Evolutionary conservation across 148 eudicot genomes (phyloP).

Genomic region (Rhododendron simsii): DNA sequence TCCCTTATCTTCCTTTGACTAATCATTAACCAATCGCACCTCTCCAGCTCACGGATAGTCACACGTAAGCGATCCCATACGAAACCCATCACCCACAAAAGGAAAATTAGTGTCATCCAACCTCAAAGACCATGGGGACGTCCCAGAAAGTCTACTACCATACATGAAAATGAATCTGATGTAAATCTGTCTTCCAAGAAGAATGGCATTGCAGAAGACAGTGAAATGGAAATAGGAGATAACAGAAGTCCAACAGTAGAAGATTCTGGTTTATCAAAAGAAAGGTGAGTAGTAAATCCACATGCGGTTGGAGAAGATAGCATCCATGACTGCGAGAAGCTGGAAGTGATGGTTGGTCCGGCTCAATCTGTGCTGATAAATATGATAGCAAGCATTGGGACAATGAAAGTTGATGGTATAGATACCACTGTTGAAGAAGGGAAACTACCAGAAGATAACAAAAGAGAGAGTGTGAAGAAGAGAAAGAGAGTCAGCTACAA

Average conservation of each 20-base stretch:
- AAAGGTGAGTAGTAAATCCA: constrained; percentile 2
- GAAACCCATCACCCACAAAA: too few species aligned
- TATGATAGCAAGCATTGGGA: constrained; percentile 56
- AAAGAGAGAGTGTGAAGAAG: constrained; percentile 44
- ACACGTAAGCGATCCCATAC: too few species aligned
- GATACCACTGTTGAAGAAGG: constrained; percentile 16
- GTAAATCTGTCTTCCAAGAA: not conserved
- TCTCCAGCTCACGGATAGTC: too few species aligned
- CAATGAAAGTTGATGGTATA: constrained; percentile 15
- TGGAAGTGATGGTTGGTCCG: constrained; percentile 49
- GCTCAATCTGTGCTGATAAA: constrained; percentile 53
- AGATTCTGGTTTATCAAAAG: constrained; percentile 20
- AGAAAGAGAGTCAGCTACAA: constrained; percentile 64
- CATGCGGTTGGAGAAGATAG: constrained; percentile 10
- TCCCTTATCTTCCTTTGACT: too few species aligned
- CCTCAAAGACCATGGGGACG: constrained; percentile 49
- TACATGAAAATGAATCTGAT: constrained; percentile 41
- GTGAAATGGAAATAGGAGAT: constrained; percentile 1
- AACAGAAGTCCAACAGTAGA: not conserved
- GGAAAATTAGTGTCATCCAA: constrained; percentile 35
- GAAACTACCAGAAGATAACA: constrained; percentile 3
- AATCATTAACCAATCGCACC: too few species aligned
- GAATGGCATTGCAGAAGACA: constrained; percentile 18
- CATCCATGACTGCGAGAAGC: constrained; percentile 17
- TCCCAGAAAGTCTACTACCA: constrained; percentile 55